These are phyloP conservation scores for Wickerhamiella musiphila DNA, from an alignment of 805 yeast species.

Conservation along the genomic window DNA sequence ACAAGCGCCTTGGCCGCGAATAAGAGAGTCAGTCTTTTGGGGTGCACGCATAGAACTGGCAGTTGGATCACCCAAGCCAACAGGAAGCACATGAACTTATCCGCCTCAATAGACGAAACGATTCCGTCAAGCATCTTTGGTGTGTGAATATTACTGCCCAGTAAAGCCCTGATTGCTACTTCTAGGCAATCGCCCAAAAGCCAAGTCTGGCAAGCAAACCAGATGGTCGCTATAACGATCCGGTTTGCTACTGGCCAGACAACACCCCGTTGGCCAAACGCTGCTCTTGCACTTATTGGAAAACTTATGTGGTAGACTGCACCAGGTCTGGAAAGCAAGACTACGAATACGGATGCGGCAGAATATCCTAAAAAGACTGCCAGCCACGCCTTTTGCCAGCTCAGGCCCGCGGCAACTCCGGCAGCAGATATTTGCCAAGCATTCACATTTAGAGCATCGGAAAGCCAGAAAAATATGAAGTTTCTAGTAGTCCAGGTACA, in stretches of 20 bases:
- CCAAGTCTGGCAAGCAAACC: conserved; percentile 78
- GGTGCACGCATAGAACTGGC: conserved; percentile 65
- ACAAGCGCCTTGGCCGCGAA: conserved; percentile 63
- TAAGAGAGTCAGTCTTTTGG: conserved; percentile 63
- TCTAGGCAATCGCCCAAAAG: conserved; percentile 69
- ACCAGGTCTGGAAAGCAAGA: conserved; percentile 56
- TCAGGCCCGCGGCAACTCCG: conserved; percentile 54
- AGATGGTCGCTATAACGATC: conserved; percentile 66
- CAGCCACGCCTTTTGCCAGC: conserved; percentile 83
- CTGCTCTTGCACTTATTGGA: conserved; percentile 62
- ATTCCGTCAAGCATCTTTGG: conserved; percentile 25
- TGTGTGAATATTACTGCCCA: conserved; percentile 25
- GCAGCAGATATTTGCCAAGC: conserved; percentile 84
- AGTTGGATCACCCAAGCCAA: conserved; percentile 61
- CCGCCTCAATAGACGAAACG: conserved; percentile 33
- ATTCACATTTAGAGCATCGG: conserved; percentile 74
- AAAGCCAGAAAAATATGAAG: conserved; percentile 64
- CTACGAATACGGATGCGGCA: conserved; percentile 49
- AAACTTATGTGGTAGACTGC: conserved; percentile 63
- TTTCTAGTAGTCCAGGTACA: conserved; percentile 75
- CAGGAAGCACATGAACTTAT: conserved; percentile 54
- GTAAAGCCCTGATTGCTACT: conserved; percentile 56
- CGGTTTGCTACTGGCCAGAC: conserved; percentile 75
- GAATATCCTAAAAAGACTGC: conserved; percentile 72
- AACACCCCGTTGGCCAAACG: conserved; percentile 76